Evolutionary conservation across 306 rosid genomes (phyloP).

Genomic region (Coriaria nepalensis): DNA sequence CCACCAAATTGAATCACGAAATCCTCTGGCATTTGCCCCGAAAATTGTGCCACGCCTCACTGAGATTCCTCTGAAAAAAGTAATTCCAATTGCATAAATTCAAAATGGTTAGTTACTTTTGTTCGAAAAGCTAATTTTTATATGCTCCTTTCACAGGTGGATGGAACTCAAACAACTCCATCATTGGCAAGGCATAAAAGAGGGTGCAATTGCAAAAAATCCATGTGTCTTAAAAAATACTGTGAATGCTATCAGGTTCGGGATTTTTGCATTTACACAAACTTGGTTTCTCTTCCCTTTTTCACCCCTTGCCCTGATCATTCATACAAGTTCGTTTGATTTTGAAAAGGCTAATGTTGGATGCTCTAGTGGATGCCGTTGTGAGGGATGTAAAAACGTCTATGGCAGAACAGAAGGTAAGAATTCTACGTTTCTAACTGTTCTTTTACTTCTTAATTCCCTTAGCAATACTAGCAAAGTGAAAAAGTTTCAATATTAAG

Average conservation of each 20-base stretch:
- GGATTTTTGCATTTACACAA: neutral
- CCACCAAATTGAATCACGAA: conserved; percentile 37
- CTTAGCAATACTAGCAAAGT: neutral
- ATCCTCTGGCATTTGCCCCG: conserved; percentile 60
- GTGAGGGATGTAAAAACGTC: conserved; percentile 51
- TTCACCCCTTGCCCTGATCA: neutral
- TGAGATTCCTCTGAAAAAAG: conserved; percentile 22
- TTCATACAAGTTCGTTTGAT: conserved; percentile 13
- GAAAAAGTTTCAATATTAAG: neutral
- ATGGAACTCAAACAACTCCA: conserved; percentile 29
- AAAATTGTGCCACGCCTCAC: conserved; percentile 26
- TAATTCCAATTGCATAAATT: conserved; percentile 19
- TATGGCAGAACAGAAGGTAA: conserved; percentile 58
- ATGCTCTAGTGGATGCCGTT: conserved; percentile 61
- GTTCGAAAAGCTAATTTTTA: conserved; percentile 11
- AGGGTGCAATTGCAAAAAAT: conserved; percentile 73
- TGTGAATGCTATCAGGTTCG: conserved; percentile 78
- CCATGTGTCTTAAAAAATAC: conserved; percentile 61
- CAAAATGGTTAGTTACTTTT: neutral
- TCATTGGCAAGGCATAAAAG: conserved; percentile 55
- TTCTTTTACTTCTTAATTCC: conserved; percentile 6
- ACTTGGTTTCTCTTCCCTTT: neutral
- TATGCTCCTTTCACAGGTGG: conserved; percentile 27
- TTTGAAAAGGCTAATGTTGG: conserved; percentile 45
- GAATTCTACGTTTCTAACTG: conserved; percentile 5